Conservation (phyloP, 169 alveolate species). For the Plasmodium yoelii region DNA sequence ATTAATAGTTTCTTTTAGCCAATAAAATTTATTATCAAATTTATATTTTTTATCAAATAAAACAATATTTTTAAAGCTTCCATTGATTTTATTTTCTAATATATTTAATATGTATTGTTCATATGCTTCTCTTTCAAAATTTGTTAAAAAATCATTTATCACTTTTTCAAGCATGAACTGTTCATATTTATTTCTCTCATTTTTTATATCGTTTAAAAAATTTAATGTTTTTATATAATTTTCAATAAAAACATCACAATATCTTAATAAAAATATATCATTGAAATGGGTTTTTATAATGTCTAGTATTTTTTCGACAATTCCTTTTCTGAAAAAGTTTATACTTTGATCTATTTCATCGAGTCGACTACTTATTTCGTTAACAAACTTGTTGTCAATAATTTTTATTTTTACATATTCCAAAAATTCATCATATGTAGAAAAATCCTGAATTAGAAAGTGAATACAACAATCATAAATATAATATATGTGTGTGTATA, state of each 20-base stretch:
- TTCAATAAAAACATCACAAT: constrained; percentile 78
- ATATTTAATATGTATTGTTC: constrained; percentile 56
- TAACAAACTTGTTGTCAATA: constrained; percentile 26
- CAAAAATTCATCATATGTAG: constrained; percentile 45
- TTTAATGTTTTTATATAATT: constrained; percentile 76
- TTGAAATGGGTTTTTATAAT: constrained; percentile 32
- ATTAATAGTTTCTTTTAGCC: constrained; percentile 75
- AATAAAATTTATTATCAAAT: constrained; percentile 66
- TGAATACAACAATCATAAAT: no score
- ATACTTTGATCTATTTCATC: constrained; percentile 74
- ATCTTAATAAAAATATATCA: constrained; percentile 53
- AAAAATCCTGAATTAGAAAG: neutral
- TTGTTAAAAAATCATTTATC: constrained; percentile 49
- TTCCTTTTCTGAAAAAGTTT: constrained; percentile 75
- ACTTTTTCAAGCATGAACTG: constrained; percentile 31
- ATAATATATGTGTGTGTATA: no score
- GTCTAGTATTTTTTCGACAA: constrained; percentile 67
- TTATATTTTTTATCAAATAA: constrained; percentile 74
- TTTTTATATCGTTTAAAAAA: constrained; percentile 63
- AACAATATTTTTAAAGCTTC: constrained; percentile 41
- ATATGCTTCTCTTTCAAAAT: constrained; percentile 73
- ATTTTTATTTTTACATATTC: constrained; percentile 1
- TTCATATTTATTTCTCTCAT: constrained; percentile 54
- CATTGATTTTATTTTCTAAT: constrained; percentile 71
- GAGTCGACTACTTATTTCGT: constrained; percentile 46